Percentiles rank a stretch among this genome's conserved stretches.
These are phyloP conservation scores for Podila clonocystis DNA, from an alignment of 192 early-diverging fungal species.

Conservation along the genomic window DNA sequence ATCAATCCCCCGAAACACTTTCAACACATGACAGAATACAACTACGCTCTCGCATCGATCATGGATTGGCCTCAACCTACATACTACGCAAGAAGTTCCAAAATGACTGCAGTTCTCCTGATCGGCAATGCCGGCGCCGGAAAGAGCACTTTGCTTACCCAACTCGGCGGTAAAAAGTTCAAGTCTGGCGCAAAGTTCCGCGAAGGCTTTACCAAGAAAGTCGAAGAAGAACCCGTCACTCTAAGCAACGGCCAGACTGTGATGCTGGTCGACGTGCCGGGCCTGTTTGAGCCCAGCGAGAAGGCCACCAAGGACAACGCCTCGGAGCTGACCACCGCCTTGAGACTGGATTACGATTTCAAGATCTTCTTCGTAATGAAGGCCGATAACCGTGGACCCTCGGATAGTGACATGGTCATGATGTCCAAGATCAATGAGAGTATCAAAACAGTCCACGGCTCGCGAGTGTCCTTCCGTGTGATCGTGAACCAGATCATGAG, in stretches of 20 bases:
- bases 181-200: background rate
- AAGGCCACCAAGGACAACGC: background rate
- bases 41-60: too few relatives aligned
- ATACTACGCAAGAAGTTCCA: too few relatives aligned
- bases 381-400: background rate
- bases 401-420: background rate
- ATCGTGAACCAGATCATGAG: slow-evolving; percentile 7
- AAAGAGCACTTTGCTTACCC: slow-evolving; percentile 20
- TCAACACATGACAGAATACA: too few relatives aligned
- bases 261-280: slow-evolving; percentile 12
- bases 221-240: background rate
- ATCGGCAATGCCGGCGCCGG: slow-evolving; percentile 8
- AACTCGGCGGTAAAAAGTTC: slow-evolving; percentile 3
- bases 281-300: slow-evolving; percentile 11
- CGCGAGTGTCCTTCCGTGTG: background rate
- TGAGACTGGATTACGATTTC: slow-evolving; percentile 8
- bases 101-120: too few relatives aligned
- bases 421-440: slow-evolving; percentile 18
- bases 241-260: background rate
- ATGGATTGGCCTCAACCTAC: too few relatives aligned
- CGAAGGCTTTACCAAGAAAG: background rate
- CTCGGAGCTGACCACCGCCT: background rate
- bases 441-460: background rate
- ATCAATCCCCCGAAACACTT: too few relatives aligned
- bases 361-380: slow-evolving; percentile 20